Percentiles rank a stretch among this genome's conserved stretches.
Evolutionary conservation across 2,329 filamentous ascomycete species (phyloP).

Genomic region (Daldinia eschscholtzii): DNA sequence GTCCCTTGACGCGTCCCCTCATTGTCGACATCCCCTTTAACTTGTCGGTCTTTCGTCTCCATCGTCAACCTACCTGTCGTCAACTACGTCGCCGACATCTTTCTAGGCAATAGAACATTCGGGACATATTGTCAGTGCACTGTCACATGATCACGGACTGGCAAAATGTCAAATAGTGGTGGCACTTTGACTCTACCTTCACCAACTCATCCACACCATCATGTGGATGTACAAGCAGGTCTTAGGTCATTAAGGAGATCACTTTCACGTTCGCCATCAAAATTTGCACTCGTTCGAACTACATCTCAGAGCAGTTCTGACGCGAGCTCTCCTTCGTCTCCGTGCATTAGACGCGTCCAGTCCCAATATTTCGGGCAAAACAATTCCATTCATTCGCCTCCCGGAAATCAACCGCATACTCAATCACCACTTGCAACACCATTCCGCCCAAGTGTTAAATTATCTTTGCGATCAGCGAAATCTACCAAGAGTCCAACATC

Average conservation of each 20-base stretch:
- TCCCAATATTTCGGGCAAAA: conserved; percentile 65
- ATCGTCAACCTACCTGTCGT: conserved; percentile 2
- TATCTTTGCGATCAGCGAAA: conserved; percentile 73
- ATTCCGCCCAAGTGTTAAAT: conserved; percentile 74
- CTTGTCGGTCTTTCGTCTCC: background rate
- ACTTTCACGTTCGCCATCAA: conserved; percentile 93
- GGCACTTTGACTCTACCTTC: conserved; percentile 85
- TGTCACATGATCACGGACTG: background rate
- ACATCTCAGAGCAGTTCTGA: conserved; percentile 62
- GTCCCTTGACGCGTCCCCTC: background rate
- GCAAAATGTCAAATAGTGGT: conserved; percentile 60
- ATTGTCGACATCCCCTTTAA: background rate
- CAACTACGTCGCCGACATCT: conserved; percentile 5
- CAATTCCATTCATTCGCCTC: conserved; percentile 53
- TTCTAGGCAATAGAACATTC: conserved; percentile 11
- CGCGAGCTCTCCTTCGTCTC: conserved; percentile 62
- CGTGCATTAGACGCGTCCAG: conserved; percentile 55
- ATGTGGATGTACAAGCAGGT: conserved; percentile 81
- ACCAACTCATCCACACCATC: conserved; percentile 84
- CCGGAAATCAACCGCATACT: conserved; percentile 48
- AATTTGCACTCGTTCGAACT: conserved; percentile 74
- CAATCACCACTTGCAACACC: conserved; percentile 71
- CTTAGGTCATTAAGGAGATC: conserved; percentile 88
- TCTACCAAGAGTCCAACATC: conserved; percentile 62
- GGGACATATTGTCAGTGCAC: background rate